Base-by-base conservation (phyloP, 768 basidiomycete species). In the Hypholoma sublateritium region DNA sequence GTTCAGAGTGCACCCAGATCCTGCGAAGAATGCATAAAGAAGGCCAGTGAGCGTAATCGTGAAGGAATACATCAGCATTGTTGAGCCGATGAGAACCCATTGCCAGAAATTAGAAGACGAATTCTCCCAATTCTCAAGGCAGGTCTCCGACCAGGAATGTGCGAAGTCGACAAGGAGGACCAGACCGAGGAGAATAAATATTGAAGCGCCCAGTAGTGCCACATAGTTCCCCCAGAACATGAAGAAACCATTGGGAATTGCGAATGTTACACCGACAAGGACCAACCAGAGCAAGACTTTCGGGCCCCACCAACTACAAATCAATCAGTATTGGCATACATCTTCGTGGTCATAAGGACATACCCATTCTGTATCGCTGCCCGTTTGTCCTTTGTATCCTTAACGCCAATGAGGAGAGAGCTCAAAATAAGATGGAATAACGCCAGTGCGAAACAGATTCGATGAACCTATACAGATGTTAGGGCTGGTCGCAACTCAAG, bases 151-250 rank as follows among this genome's bases (percentile, higher is more conserved):
- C 95, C 95, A 98, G 5, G 93, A 90, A 69, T 99, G 97, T 2
- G 97, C 97, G 67, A 98, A 98, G 77, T 99, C 97, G 72, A 99
- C 90, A 56, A 99, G 87, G 43, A 99, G 88, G 56, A 99, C 93
- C 25, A 99, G 87, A 46, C 97, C 97, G 61, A 99, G 88, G 34
- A 98, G 86, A 69, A 99, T 98, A 77, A 99, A 99, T 58, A 95
- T 70, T 5, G 90, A 93, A 0, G 96, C 93, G 36, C 97, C 97
- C 54, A 98, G 85, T 42, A 97, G 82, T 21, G 95, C 83, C 59
- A 93, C 74, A 66, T 97, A 96, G 63, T 95, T 94, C 34, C 95
- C 95, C 90, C 94, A 98, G 71, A 97, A 92, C 76, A 98, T 95
- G 77, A 98, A 98, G 83, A 95, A 95, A 46, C 84, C 89, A 70